Conservation (phyloP, 164 flowering plant species). For the Litsea cubeba region DNA sequence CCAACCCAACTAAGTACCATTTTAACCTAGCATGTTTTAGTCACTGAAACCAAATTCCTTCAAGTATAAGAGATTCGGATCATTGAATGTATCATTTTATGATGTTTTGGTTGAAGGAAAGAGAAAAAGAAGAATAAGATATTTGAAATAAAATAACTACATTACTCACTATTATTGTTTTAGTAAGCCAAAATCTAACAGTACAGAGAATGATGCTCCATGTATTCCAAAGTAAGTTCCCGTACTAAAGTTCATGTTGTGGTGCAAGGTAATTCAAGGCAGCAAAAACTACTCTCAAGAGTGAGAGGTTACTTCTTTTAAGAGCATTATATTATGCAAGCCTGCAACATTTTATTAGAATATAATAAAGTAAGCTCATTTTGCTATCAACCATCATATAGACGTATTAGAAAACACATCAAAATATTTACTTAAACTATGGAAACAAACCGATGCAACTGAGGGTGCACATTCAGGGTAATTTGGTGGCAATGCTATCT, state of each 20-base stretch:
- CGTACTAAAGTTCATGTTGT: too few species aligned
- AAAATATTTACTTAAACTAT: background rate
- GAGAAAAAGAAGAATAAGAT: background rate
- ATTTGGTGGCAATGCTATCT: slow-evolving; percentile 42
- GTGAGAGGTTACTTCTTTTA: too few species aligned
- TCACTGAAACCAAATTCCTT: background rate
- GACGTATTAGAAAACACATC: too few species aligned
- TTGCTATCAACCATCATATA: too few species aligned
- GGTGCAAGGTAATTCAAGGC: too few species aligned
- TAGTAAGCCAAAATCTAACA: too few species aligned
- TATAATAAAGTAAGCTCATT: too few species aligned
- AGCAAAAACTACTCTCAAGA: too few species aligned
- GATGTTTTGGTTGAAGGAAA: background rate
- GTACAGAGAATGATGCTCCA: too few species aligned
- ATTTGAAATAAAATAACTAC: background rate
- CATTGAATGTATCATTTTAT: background rate
- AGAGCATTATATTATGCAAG: too few species aligned
- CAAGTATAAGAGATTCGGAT: background rate
- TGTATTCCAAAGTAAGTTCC: too few species aligned
- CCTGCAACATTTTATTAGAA: too few species aligned
- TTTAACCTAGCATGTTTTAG: background rate
- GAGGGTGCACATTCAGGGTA: slow-evolving; percentile 63
- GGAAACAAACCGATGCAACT: slow-evolving; percentile 52
- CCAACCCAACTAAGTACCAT: background rate
- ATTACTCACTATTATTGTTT: background rate